Conservation (phyloP, 257 asterid genomes). For the Handroanthus guayacan region DNA sequence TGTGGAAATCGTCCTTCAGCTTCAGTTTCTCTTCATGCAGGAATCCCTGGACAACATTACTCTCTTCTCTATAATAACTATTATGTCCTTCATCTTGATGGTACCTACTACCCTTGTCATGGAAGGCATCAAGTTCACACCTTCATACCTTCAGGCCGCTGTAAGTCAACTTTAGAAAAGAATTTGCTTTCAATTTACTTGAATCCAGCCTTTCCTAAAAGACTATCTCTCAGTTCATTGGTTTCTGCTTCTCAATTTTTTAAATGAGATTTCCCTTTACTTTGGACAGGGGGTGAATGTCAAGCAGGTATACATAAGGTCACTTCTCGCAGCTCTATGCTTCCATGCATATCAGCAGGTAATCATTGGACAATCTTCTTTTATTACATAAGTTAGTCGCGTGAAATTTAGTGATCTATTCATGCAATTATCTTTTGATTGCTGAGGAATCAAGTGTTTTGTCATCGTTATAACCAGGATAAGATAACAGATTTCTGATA, state of each 20-base stretch:
- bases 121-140: constrained; percentile 71
- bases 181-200: constrained; percentile 5
- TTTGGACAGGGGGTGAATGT: constrained; percentile 68
- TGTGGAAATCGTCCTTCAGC: constrained; percentile 35
- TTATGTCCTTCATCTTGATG: constrained; percentile 63
- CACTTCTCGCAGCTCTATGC: constrained; percentile 76
- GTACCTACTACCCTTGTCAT: constrained; percentile 49
- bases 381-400: not conserved
- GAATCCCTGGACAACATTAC: constrained; percentile 61
- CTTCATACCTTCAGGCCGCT: constrained; percentile 72
- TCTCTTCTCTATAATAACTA: constrained; percentile 56
- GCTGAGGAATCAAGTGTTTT: not conserved
- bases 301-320: constrained; percentile 63
- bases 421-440: not conserved
- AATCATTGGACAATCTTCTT: constrained; percentile 11
- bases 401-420: not conserved
- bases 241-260: constrained; percentile 14
- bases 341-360: constrained; percentile 98
- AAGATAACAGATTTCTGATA: not conserved
- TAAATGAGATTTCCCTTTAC: constrained; percentile 18
- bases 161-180: constrained; percentile 50
- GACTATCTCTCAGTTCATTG: not conserved
- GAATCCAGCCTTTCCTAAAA: constrained; percentile 7
- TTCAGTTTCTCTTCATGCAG: constrained; percentile 44
- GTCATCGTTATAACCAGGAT: not conserved